Evolutionary conservation across 2,329 filamentous ascomycete genomes (phyloP).

Genomic region (Amauroascus niger): DNA sequence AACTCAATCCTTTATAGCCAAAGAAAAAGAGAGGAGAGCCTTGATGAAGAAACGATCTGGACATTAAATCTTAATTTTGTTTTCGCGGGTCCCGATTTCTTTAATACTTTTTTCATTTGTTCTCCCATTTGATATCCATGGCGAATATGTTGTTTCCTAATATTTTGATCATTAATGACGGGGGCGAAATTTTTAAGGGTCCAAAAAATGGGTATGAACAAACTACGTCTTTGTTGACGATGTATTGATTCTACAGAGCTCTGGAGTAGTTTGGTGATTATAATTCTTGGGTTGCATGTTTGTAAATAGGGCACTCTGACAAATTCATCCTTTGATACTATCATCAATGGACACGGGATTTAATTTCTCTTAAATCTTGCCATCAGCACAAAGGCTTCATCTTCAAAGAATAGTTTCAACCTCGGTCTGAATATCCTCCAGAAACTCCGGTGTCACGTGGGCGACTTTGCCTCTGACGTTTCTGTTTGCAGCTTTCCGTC

Average conservation of each 20-base stretch:
- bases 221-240: neutral
- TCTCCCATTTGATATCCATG: constrained; percentile 35
- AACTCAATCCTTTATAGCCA: constrained; percentile 40
- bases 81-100: neutral
- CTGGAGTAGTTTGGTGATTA: constrained; percentile 19
- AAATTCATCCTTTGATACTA: neutral
- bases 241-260: constrained; percentile 1
- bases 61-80: constrained; percentile 12
- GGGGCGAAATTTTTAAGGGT: neutral
- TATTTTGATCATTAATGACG: constrained; percentile 1
- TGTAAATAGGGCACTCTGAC: constrained; percentile 6
- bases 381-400: neutral
- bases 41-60: constrained; percentile 56
- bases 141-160: constrained; percentile 13
- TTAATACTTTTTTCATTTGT: constrained; percentile 21
- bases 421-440: neutral
- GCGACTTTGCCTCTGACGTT: constrained; percentile 12
- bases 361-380: neutral
- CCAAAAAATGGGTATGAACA: constrained; percentile 8
- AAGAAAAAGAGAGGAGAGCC: constrained; percentile 57
- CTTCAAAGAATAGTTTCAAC: too few relatives aligned
- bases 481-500: neutral
- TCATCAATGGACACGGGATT: neutral
- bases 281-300: constrained; percentile 12
- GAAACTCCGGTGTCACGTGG: neutral